Conservation (phyloP, 2,329 filamentous ascomycete genomes). For the Sphaceloma murrayae region DNA sequence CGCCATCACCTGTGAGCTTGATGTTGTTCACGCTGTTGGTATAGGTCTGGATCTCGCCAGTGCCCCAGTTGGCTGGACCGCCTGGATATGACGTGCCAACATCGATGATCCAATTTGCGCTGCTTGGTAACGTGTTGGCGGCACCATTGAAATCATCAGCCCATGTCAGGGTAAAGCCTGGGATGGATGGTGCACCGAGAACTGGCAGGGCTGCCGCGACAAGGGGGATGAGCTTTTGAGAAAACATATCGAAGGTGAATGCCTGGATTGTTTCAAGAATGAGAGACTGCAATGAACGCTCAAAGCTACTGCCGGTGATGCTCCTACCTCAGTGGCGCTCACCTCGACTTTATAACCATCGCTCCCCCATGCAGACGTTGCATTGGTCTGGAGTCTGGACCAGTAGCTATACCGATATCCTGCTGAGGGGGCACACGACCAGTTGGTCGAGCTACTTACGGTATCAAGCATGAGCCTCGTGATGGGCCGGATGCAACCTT, state of each 20-base stretch:
- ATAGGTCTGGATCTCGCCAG: constrained; percentile 41
- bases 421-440: no score
- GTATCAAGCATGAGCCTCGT: not conserved
- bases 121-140: constrained; percentile 29
- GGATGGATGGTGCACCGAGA: constrained; percentile 2
- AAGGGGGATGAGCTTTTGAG: constrained; percentile 8
- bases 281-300: not conserved
- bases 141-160: constrained; percentile 31
- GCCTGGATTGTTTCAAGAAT: not conserved
- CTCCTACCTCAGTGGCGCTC: not conserved
- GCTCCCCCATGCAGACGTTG: constrained; percentile 10
- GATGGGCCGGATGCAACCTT: constrained; percentile 2
- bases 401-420: not conserved
- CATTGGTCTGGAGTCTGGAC: no score
- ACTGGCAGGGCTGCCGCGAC: not conserved
- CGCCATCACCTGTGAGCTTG: constrained; percentile 30
- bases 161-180: constrained; percentile 8
- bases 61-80: constrained; percentile 42
- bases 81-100: constrained; percentile 40
- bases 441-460: no score
- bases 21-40: constrained; percentile 35
- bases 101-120: constrained; percentile 37
- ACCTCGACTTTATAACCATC: constrained; percentile 4
- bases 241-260: not conserved
- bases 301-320: not conserved